Evolutionary conservation across 495 filamentous ascomycete genomes (phyloP), one percentile per base, ranked within the genome.

Genomic region (Pyrenopolyporus hunteri): DNA sequence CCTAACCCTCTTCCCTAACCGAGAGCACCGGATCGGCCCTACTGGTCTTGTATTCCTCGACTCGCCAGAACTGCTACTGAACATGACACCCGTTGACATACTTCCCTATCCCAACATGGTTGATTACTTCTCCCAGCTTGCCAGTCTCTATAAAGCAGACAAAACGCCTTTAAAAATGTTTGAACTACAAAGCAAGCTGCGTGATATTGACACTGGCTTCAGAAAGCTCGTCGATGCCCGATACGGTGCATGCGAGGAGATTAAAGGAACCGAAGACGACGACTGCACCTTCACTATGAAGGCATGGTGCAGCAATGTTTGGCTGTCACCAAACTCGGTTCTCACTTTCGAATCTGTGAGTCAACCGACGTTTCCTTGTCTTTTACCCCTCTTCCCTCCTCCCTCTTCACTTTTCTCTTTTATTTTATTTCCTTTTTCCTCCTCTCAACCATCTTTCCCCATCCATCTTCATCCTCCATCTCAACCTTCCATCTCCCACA

Each of bases 1-100:
- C 1, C 22, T 65, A 6, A 14, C 17, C 4, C 20, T 44, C 8
- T n/a, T 31, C 1, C 6, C 11, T 54, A 17, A 48, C 1, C 4
- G 20, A 1, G 8, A 20, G 3, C 42, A 31, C 16, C 14, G 17
- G 11, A 16, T 65, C 14, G 44, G 60, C 1, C 57, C 62, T 6
- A 39, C 35, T 5, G 62, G 43, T 1, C 8, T 65, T 0, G 17
- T 65, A 9, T 60, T 60, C 37, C 22, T 60, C 10, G 62, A 65
- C 10, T 20, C 20, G 3, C 53, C 55, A 17, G 55, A 47, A 17
- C 11, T 36, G 3, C 16, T 8, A n/a, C 7, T 9, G 2, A 11
- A 10, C 20, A 16, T 26, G 22, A 43, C 32, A 6, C 59, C 59
- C 2, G 16, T 59, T 2, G 42, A 54, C 4, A 10, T 53, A n/a